These are phyloP conservation scores for Dysphania ambrosioides DNA, from an alignment of 148 eudicot genomes.

Conservation along the genomic window DNA sequence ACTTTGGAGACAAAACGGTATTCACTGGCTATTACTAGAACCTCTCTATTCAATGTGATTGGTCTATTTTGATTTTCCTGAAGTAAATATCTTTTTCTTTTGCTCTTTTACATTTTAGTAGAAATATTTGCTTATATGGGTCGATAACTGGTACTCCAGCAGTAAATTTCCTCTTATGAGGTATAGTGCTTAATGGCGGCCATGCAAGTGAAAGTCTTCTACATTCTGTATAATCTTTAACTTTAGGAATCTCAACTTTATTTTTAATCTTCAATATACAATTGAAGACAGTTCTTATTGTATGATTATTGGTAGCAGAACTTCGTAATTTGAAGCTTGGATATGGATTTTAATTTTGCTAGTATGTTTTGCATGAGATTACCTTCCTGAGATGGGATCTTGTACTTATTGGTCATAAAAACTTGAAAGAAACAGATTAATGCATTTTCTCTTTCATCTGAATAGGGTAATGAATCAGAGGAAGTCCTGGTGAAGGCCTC, in stretches of 20 bases:
- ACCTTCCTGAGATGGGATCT: too few relatives aligned
- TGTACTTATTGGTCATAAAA: too few relatives aligned
- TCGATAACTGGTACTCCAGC: not conserved
- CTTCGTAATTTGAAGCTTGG: not conserved
- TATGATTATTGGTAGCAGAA: not conserved
- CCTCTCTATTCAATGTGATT: not conserved
- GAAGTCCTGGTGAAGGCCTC: conserved; percentile 80
- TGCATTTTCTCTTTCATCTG: conserved; percentile 1
- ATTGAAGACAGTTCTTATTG: not conserved
- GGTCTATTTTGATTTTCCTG: not conserved
- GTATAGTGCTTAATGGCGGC: not conserved
- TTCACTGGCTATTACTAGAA: not conserved
- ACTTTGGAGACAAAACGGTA: conserved; percentile 65
- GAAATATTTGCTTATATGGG: not conserved
- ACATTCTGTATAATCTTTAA: not conserved
- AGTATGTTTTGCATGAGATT: conserved; percentile 2
- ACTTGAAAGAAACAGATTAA: not conserved
- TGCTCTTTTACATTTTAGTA: not conserved
- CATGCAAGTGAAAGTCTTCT: not conserved
- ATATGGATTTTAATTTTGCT: not conserved
- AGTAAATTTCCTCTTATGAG: not conserved
- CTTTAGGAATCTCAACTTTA: not conserved
- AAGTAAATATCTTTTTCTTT: not conserved
- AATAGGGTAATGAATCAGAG: conserved; percentile 65
- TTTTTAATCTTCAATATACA: too few relatives aligned